phyloP scores from a whole-genome alignment of 148 eudicot species.

The Amaranthus palmeri region DNA sequence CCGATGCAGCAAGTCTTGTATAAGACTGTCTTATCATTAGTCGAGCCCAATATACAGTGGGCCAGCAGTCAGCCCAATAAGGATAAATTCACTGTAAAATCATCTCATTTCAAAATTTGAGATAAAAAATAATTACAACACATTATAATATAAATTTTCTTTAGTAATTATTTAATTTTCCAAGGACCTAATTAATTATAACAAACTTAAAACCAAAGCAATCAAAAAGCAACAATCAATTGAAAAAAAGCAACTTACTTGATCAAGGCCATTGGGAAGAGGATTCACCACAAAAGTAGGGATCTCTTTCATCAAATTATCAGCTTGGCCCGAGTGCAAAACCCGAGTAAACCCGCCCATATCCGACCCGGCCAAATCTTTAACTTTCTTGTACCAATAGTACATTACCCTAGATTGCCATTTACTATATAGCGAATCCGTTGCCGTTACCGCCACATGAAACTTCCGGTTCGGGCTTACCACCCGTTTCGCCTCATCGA shows the following conservation, averaged over 20 bases:
- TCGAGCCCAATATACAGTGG: too few relatives aligned
- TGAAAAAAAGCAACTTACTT: slow-evolving; percentile 12
- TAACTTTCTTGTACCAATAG: slow-evolving; percentile 39
- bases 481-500: not conserved
- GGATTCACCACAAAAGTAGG: slow-evolving; percentile 45
- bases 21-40: too few relatives aligned
- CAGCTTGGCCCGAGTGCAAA: slow-evolving; percentile 41
- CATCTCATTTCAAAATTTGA: too few relatives aligned
- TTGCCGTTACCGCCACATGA: slow-evolving; percentile 44
- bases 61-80: too few relatives aligned
- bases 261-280: slow-evolving; percentile 35
- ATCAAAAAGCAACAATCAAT: not conserved
- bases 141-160: too few relatives aligned
- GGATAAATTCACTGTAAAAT: too few relatives aligned
- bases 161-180: too few relatives aligned
- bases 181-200: not conserved
- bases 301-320: slow-evolving; percentile 43
- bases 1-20: too few relatives aligned
- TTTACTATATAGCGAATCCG: slow-evolving; percentile 30
- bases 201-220: not conserved
- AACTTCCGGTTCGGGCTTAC: slow-evolving; percentile 14
- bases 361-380: slow-evolving; percentile 31
- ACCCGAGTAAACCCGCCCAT: slow-evolving; percentile 50
- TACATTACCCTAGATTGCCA: slow-evolving; percentile 57
- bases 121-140: not conserved